A percentile compares a stretch with the other conserved stretches of the same genome.
These are phyloP conservation scores for Pyrus betulifolia DNA, from an alignment of 306 rosid genomes.

Conservation along the genomic window DNA sequence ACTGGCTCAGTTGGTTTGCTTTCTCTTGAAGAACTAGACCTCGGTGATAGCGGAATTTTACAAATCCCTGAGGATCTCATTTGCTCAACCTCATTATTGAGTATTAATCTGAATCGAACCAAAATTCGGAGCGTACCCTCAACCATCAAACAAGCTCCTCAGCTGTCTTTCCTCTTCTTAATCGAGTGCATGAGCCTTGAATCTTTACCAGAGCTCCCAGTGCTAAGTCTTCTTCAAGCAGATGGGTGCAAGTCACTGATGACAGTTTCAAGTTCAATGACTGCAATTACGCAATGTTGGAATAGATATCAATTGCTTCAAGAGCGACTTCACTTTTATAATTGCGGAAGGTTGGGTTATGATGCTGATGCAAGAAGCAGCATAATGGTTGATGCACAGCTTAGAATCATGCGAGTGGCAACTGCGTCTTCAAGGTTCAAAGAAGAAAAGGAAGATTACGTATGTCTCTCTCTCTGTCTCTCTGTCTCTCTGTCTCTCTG, in stretches of 20 bases:
- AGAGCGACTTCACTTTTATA: not conserved
- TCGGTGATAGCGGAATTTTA: not conserved
- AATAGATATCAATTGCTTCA: not conserved
- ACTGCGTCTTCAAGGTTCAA: no score
- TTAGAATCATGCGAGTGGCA: not conserved
- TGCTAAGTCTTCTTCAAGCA: not conserved
- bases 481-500: no score
- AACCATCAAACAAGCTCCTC: conserved; percentile 1
- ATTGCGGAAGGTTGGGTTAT: not conserved
- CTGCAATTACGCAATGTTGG: not conserved
- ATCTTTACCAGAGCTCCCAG: conserved; percentile 8
- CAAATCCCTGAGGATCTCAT: not conserved
- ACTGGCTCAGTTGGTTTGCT: not conserved
- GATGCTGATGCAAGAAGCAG: not conserved
- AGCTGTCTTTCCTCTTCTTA: not conserved
- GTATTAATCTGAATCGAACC: not conserved
- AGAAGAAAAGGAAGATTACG: no score
- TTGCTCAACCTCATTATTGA: not conserved
- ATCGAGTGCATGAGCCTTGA: not conserved
- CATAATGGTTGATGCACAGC: not conserved
- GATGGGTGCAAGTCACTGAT: conserved; percentile 12
- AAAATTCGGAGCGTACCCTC: not conserved
- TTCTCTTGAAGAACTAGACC: not conserved
- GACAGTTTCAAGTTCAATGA: not conserved
- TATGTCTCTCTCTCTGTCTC: no score